Base-by-base conservation (phyloP, 805 yeast genomes). In the Saccharomycopsis synnaedendra region DNA sequence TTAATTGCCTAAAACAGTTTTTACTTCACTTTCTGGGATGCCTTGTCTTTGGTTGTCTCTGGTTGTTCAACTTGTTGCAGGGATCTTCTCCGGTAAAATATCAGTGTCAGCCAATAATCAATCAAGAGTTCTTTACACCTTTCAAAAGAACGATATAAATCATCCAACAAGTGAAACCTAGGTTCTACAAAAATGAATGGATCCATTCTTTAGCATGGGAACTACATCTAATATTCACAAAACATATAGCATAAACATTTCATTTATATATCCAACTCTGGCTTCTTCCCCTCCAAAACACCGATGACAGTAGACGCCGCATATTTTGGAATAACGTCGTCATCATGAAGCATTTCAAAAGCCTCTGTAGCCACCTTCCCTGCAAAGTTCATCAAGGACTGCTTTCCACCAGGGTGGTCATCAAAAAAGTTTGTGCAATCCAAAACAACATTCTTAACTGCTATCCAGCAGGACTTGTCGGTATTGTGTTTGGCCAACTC, bases 351-450 rank as follows among this genome's bases (percentile, higher is more conserved):
- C 76, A 71, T 69, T 39, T 64, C 75, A 54, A 70, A 71, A 44
- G 71, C 69, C 48, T 70, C 74, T 2, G 74, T 70, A 4, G 76
- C 75, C 53, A 70, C 75, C 52, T 63, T 67, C 1, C 76, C 75
- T 8, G 71, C 72, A 54, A 67, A 70, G 49, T 68, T 66, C 10
- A 67, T 43, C 50, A 78, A 75, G 9, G 80, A 70, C 44, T 76
- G 75, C 11, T 64, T 72, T 5, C 85, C 85, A 31, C 85, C 85
- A 5, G 85, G 85, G 54, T 70, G 78, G 52, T 67, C 63, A 10
- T 57, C 52, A 49, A 73, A 58, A 53, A 75, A 75, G 9, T 64
- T 53, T 0, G 78, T 69, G 42, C 67, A 64, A 56, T 75, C 73
- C 48, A 75, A 55, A 3, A 75, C 78, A 1, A 72, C 75, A 52